Conservation (phyloP, 2,329 filamentous ascomycete species). For the Microdochium trichocladiopsis region DNA sequence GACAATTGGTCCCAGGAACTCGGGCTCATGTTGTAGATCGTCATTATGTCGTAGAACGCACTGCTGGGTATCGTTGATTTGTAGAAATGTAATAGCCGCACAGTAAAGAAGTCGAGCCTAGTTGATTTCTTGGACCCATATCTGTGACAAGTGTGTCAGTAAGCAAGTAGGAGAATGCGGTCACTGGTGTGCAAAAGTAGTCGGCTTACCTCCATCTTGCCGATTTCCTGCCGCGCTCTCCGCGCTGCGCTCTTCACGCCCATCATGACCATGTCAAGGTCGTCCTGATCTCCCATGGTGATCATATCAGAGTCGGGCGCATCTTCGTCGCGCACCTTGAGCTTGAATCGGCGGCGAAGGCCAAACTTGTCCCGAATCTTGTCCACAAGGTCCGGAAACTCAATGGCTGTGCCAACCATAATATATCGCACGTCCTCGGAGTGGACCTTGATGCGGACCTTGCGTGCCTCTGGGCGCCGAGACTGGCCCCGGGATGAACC, state of each 20-base stretch:
- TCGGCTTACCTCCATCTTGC: conserved; percentile 87
- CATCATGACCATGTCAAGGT: conserved; percentile 80
- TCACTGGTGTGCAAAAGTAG: not conserved
- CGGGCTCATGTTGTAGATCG: not conserved
- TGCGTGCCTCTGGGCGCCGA: conserved; percentile 59
- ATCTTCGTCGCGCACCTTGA: conserved; percentile 82
- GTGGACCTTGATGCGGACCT: conserved; percentile 89
- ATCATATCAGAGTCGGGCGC: conserved; percentile 79
- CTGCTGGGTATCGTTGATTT: not conserved
- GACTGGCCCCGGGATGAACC: conserved; percentile 46
- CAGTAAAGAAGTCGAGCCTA: not conserved
- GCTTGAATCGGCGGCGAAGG: conserved; percentile 71
- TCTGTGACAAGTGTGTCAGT: not conserved
- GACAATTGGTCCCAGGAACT: not conserved
- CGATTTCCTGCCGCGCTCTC: conserved; percentile 72
- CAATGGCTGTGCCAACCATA: conserved; percentile 67
- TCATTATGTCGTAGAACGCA: not conserved
- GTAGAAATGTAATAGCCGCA: not conserved
- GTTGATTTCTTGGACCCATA: not conserved
- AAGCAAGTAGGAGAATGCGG: not conserved
- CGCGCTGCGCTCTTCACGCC: conserved; percentile 60
- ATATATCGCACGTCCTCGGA: conserved; percentile 88
- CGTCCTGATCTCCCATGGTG: conserved; percentile 93
- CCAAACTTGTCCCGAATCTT: conserved; percentile 84
- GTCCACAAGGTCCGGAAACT: conserved; percentile 71